Conservation (phyloP, 805 yeast genomes). For the Starmerella kuoi region DNA sequence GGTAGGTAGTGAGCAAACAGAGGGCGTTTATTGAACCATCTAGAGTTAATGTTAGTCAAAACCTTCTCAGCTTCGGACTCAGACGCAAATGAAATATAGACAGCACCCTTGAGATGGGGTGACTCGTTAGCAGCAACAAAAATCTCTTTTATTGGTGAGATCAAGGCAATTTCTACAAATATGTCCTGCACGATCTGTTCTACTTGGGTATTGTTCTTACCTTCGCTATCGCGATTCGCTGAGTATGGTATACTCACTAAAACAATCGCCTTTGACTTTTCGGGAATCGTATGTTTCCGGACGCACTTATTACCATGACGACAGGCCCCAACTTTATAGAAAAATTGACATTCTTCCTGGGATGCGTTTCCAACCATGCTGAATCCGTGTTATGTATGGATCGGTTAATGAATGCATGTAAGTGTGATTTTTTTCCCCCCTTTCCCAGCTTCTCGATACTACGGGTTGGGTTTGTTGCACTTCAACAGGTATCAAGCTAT, state of each 20-base stretch:
- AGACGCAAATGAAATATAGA: slow-evolving; percentile 50
- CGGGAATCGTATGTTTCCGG: slow-evolving; percentile 32
- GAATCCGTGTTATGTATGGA: too few relatives aligned
- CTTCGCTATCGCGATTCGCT: slow-evolving; percentile 32
- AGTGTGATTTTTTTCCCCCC: too few relatives aligned
- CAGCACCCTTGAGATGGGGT: slow-evolving; percentile 76
- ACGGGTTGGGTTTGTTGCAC: too few relatives aligned
- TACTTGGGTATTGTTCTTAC: slow-evolving; percentile 28
- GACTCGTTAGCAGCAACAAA: slow-evolving; percentile 74
- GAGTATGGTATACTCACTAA: slow-evolving; percentile 13
- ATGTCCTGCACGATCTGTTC: slow-evolving; percentile 54
- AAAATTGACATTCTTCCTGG: slow-evolving; percentile 35
- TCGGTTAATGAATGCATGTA: too few relatives aligned
- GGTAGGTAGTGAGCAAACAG: slow-evolving; percentile 70
- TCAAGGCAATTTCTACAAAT: slow-evolving; percentile 44
- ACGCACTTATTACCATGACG: slow-evolving; percentile 85
- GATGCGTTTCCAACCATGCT: not conserved
- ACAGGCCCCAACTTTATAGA: slow-evolving; percentile 79
- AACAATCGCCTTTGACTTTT: slow-evolving; percentile 10
- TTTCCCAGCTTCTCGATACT: too few relatives aligned
- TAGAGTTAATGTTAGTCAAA: slow-evolving; percentile 47
- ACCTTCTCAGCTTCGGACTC: slow-evolving; percentile 51
- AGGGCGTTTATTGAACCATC: slow-evolving; percentile 76
- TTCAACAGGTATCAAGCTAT: too few relatives aligned
- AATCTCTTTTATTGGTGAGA: slow-evolving; percentile 46